Evolutionary conservation across 202 grass and related monocot species (phyloP), one percentile per base, ranked within the genome.

Genomic region (Dendrocalamus latiflorus): DNA sequence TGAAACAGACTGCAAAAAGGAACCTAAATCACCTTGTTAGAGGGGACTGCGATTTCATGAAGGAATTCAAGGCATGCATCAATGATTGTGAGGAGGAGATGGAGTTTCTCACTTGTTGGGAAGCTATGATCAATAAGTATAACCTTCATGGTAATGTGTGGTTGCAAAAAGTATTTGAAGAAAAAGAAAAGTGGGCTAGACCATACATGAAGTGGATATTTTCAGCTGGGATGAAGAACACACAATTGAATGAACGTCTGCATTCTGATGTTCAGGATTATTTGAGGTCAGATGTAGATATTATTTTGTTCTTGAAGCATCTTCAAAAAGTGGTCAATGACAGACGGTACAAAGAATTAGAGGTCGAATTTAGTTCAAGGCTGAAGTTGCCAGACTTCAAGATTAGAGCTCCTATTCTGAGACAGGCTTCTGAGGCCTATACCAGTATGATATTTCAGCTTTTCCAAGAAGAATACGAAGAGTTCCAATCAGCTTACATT

Each of bases 401-500:
- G 67, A 90, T 90, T 65, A 93, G 84, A 76, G 91, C 88, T 25
- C 88, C 85, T 43, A 88, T 93, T 86, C 82, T 93, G 22, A 86
- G 51, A 44, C 91, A 93, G 85, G 82, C 85, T 53, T 82, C 74
- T 33, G 87, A 83, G 65, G 51, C 84, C 37, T 93, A 93, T 79
- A 86, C 91, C 1, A 73, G 62, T 78, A 87, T 85, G 65, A 90
- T 90, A 83, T 93, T 90, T 78, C 84, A 90, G 76, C 67, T 87
- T 66, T 90, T 90, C 62, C 88, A 90, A 75, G 71, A 78, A 64
- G 89, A 91, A 65, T 91, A 91, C 21, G 91, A 94, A 47, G 91
- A 91, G 84, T 89, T 94, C 56, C 88, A 87, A 25, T 87, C 91
- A 77, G 81, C 86, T 73, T 94, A 94, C 45, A 89, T 94, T 45